phyloP scores from a whole-genome alignment of 2,329 filamentous ascomycete genomes.

The Knufia petricola region DNA sequence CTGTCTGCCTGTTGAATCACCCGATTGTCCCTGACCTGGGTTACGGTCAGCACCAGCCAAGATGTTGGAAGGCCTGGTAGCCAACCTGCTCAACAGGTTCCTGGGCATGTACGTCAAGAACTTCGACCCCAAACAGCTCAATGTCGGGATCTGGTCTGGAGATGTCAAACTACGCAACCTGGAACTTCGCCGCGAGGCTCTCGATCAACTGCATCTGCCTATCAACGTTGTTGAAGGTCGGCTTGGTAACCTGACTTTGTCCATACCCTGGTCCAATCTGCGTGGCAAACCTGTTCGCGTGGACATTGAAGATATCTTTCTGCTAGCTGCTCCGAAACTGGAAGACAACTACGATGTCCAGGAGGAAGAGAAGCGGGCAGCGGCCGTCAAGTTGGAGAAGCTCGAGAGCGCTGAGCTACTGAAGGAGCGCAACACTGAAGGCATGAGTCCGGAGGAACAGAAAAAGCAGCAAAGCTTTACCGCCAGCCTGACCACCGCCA shows the following conservation, averaged over 20 bases:
- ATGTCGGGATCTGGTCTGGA: constrained; percentile 97
- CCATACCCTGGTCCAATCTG: constrained; percentile 96
- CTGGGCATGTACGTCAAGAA: constrained; percentile 99
- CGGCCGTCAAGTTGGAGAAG: constrained; percentile 97
- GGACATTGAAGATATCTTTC: constrained; percentile 91
- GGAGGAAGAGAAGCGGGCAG: constrained; percentile 76
- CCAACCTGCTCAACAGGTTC: constrained; percentile 96
- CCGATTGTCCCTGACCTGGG: constrained; percentile 53
- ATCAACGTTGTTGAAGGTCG: constrained; percentile 96
- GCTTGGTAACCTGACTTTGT: constrained; percentile 78
- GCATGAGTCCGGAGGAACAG: constrained; percentile 88
- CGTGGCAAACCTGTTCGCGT: constrained; percentile 89
- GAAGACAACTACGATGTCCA: constrained; percentile 88
- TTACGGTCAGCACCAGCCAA: constrained; percentile 54
- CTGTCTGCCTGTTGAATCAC: not conserved
- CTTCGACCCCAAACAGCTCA: constrained; percentile 94
- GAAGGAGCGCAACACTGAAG: constrained; percentile 84
- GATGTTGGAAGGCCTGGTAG: constrained; percentile 96
- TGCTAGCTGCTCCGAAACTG: constrained; percentile 89
- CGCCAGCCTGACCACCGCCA: constrained; percentile 85
- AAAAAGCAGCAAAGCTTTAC: constrained; percentile 98
- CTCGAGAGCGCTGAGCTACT: constrained; percentile 91
- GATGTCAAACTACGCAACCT: constrained; percentile 93
- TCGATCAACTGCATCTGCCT: constrained; percentile 92
- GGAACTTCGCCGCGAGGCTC: constrained; percentile 83